These are phyloP conservation scores for Ustilago nuda DNA, from an alignment of 1,284 basidiomycete species.

Conservation along the genomic window DNA sequence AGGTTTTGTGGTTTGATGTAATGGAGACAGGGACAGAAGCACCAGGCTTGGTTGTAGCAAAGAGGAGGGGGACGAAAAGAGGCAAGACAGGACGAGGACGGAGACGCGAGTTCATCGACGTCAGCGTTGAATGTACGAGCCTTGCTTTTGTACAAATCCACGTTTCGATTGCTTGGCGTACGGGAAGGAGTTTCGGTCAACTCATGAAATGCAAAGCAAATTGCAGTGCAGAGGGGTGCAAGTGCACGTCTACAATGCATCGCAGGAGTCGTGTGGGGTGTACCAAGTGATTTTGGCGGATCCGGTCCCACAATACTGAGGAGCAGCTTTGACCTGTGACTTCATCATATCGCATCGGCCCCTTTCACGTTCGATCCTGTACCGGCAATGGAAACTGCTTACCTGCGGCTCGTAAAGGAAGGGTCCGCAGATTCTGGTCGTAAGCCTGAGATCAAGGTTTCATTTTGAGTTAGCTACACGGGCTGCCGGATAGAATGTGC, in stretches of 20 bases:
- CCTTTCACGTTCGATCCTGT: not conserved
- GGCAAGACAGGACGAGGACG: not conserved
- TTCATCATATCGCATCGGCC: conserved; percentile 1
- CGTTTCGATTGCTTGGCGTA: not conserved
- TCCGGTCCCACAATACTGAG: conserved; percentile 1
- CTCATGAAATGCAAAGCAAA: not conserved
- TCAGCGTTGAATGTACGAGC: not conserved
- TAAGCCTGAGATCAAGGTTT: not conserved
- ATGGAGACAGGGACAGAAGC: conserved; percentile 13
- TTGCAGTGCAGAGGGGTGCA: not conserved
- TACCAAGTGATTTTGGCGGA: not conserved
- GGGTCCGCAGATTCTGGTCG: not conserved
- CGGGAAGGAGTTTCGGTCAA: not conserved
- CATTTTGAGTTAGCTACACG: not conserved
- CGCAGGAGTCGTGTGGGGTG: conserved; percentile 1
- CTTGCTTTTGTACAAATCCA: conserved; percentile 9
- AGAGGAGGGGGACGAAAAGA: not conserved
- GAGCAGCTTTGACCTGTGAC: not conserved
- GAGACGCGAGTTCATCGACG: conserved; percentile 7
- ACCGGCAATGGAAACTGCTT: not conserved
- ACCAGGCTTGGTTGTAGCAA: conserved; percentile 18
- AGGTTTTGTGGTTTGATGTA: not conserved
- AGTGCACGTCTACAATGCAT: not conserved
- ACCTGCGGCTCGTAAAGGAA: conserved; percentile 1
- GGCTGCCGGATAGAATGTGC: conserved; percentile 26